Percentiles rank a stretch among this genome's conserved stretches.
phyloP scores from a whole-genome alignment of 768 basidiomycete genomes.

The Pleurotus pulmonarius region DNA sequence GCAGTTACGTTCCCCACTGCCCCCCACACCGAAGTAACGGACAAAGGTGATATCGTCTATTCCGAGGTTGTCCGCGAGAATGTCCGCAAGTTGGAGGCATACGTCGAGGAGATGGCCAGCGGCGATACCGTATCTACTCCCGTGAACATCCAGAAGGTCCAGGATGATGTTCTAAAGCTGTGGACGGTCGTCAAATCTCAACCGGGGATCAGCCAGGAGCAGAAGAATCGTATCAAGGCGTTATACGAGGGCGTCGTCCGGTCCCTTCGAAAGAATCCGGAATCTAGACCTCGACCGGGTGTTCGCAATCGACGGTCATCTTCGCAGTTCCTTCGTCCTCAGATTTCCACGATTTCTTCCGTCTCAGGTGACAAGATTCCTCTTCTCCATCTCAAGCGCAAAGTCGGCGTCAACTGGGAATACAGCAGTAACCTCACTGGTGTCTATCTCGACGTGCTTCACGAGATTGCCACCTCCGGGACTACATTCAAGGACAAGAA shows the following conservation, averaged over 20 bases:
- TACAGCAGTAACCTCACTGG: conserved; percentile 96
- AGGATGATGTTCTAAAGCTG: conserved; percentile 92
- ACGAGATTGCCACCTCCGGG: conserved; percentile 97
- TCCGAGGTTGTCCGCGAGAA: conserved; percentile 93
- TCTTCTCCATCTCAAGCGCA: conserved; percentile 93
- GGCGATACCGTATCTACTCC: conserved; percentile 80
- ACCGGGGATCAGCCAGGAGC: conserved; percentile 94
- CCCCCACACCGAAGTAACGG: conserved; percentile 89
- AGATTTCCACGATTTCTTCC: conserved; percentile 72
- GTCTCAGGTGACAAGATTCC: conserved; percentile 84
- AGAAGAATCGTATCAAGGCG: conserved; percentile 92
- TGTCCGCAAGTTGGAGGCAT: conserved; percentile 96
- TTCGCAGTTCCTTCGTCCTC: conserved; percentile 95
- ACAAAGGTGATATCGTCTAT: conserved; percentile 93
- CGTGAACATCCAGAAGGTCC: conserved; percentile 96
- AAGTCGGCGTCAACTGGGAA: conserved; percentile 92
- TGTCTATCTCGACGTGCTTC: conserved; percentile 93
- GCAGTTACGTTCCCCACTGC: conserved; percentile 97
- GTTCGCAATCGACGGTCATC: conserved; percentile 84
- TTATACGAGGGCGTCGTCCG: conserved; percentile 96
- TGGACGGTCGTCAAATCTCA: conserved; percentile 98
- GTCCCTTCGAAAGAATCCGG: conserved; percentile 79
- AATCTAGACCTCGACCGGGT: conserved; percentile 49
- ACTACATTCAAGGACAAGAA: conserved; percentile 99
- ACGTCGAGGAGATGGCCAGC: conserved; percentile 97